A percentile compares a stretch with the other conserved stretches of the same genome.
Conservation (phyloP, 2,329 filamentous ascomycete genomes). For the Lojkania enalia region DNA sequence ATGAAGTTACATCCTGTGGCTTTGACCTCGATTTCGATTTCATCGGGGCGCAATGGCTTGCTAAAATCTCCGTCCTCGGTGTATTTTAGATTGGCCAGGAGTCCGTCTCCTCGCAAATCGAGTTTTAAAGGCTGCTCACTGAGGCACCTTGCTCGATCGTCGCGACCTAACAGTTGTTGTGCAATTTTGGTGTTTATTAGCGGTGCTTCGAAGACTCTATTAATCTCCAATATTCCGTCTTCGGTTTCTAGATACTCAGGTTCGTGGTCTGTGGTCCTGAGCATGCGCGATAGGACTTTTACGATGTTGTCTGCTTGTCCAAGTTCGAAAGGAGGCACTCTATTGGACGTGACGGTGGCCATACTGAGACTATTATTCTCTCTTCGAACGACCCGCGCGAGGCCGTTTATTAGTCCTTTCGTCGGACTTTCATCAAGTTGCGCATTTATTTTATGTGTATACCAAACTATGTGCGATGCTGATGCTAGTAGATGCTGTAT, state of each 20-base stretch:
- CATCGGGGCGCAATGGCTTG: neutral
- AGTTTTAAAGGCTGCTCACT: neutral
- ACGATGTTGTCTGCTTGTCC: neutral
- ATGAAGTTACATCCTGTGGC: constrained; percentile 16
- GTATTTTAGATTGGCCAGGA: neutral
- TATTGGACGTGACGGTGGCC: neutral
- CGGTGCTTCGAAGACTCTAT: neutral
- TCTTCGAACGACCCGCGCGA: neutral
- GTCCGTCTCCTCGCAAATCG: too few relatives aligned
- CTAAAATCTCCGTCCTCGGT: neutral
- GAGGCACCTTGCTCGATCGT: neutral
- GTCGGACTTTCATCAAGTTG: neutral
- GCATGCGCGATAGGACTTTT: neutral
- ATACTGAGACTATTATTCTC: neutral
- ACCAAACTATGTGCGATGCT: neutral
- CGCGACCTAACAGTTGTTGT: neutral
- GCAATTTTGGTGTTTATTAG: neutral
- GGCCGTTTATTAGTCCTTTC: neutral
- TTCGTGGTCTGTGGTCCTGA: neutral
- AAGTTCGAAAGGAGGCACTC: neutral
- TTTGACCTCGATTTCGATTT: constrained; percentile 9
- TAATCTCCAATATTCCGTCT: neutral
- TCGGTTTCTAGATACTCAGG: neutral
- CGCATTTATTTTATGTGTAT: neutral
- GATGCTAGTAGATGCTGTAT: neutral